Conservation (phyloP, 495 filamentous ascomycete species). For the Trichoderma parareesei region DNA sequence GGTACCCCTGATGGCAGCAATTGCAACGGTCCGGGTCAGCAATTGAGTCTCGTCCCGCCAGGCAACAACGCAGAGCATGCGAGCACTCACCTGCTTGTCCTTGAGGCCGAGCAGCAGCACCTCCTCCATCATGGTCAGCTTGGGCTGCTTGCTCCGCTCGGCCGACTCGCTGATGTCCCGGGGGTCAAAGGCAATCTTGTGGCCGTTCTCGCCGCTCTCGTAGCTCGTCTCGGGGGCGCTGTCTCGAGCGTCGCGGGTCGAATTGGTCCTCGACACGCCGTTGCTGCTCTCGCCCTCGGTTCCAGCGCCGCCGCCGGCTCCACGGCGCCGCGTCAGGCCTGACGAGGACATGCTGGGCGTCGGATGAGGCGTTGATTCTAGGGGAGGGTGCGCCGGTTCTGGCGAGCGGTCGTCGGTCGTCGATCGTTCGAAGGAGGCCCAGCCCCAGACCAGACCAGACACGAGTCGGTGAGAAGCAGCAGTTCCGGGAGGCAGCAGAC, state of each 20-base stretch:
- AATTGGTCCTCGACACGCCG: slow-evolving; percentile 30
- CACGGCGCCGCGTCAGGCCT: slow-evolving; percentile 30
- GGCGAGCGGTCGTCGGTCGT: background rate
- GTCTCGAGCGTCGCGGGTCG: slow-evolving; percentile 36
- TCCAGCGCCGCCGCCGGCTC: slow-evolving; percentile 20
- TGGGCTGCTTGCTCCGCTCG: slow-evolving; percentile 95
- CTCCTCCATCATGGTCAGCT: slow-evolving; percentile 98
- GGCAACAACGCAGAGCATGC: background rate
- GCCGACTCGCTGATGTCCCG: slow-evolving; percentile 94
- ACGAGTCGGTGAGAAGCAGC: slow-evolving; percentile 5
- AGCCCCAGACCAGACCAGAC: slow-evolving; percentile 7
- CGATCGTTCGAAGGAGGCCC: background rate
- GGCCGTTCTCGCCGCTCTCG: slow-evolving; percentile 88
- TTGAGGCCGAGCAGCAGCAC: slow-evolving; percentile 89
- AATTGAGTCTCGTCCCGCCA: background rate
- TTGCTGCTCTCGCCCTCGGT: slow-evolving; percentile 23
- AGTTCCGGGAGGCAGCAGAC: background rate
- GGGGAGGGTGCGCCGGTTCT: background rate
- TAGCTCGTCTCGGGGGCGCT: slow-evolving; percentile 80
- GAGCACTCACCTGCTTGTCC: slow-evolving; percentile 79
- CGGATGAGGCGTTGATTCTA: background rate
- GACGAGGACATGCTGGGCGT: slow-evolving; percentile 19
- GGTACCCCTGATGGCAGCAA: slow-evolving; percentile 62
- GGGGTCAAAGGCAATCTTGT: slow-evolving; percentile 97
- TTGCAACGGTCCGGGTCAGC: slow-evolving; percentile 8